Evolutionary conservation across 768 basidiomycete species (phyloP).

Genomic region (Leccinum fibrillosum): DNA sequence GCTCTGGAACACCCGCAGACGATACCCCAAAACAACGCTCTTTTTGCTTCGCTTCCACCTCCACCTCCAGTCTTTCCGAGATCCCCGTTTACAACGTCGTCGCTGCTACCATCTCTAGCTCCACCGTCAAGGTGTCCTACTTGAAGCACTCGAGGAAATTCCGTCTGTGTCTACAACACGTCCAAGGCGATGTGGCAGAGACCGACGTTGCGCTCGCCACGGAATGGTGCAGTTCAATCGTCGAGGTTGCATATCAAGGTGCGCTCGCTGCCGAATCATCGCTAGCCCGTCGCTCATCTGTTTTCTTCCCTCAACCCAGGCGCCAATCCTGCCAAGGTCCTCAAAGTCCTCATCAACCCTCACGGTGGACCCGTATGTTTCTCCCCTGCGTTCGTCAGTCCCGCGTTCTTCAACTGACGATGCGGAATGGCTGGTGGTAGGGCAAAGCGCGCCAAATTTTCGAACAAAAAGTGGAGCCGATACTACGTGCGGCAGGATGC

Average conservation of each 20-base stretch:
- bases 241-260: slow-evolving; percentile 64
- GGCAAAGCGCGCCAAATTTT: slow-evolving; percentile 59
- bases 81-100: slow-evolving; percentile 53
- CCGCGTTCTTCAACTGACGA: background rate
- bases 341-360: slow-evolving; percentile 79
- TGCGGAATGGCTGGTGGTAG: slow-evolving; percentile 33
- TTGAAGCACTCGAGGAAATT: slow-evolving; percentile 44
- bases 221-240: slow-evolving; percentile 54
- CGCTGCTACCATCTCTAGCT: slow-evolving; percentile 40
- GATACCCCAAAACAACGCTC: slow-evolving; percentile 4
- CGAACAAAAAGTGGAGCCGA: slow-evolving; percentile 60
- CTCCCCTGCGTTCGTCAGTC: background rate
- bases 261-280: background rate
- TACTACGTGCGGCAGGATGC: slow-evolving; percentile 67
- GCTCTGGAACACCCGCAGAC: slow-evolving; percentile 11
- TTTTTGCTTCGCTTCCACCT: slow-evolving; percentile 9
- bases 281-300: background rate
- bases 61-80: slow-evolving; percentile 14
- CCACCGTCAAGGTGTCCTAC: slow-evolving; percentile 47
- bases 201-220: slow-evolving; percentile 33
- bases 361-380: slow-evolving; percentile 67
- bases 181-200: slow-evolving; percentile 42
- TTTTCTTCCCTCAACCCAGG: slow-evolving; percentile 31
- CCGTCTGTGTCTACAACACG: slow-evolving; percentile 34
- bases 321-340: slow-evolving; percentile 47